These are phyloP conservation scores for Candida freyschussii DNA, from an alignment of 1,139 yeast genomes.

Conservation along the genomic window DNA sequence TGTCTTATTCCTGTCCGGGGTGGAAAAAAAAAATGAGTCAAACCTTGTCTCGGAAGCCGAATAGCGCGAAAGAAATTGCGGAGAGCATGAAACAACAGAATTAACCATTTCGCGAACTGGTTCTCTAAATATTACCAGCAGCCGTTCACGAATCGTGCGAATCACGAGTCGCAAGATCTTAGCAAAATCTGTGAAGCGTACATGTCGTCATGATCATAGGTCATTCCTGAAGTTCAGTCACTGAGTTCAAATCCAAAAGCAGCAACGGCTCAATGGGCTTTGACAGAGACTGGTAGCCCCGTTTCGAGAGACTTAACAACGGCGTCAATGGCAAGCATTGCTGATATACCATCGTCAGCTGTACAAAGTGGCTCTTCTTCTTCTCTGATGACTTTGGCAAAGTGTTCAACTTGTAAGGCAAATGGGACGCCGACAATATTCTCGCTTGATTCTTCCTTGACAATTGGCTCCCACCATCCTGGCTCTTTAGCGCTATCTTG, in stretches of 20 bases:
- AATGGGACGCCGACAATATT: slow-evolving; percentile 15
- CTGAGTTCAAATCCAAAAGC: background rate
- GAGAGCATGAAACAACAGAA: too few species aligned
- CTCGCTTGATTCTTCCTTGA: slow-evolving; percentile 9
- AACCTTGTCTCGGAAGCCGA: too few species aligned
- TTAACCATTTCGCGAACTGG: too few species aligned
- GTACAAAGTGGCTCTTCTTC: slow-evolving; percentile 16
- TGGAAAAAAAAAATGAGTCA: too few species aligned
- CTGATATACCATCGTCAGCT: slow-evolving; percentile 16
- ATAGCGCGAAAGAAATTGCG: too few species aligned
- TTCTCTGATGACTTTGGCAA: slow-evolving; percentile 14
- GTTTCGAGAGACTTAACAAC: slow-evolving; percentile 17
- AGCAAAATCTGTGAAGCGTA: too few species aligned
- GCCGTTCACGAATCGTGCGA: too few species aligned
- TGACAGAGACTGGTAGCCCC: slow-evolving; percentile 14
- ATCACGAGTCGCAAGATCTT: too few species aligned
- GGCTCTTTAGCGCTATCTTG: slow-evolving; percentile 12
- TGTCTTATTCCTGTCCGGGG: too few species aligned
- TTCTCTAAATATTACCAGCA: too few species aligned
- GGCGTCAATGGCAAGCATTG: slow-evolving; percentile 19
- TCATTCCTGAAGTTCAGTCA: too few species aligned
- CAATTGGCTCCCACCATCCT: slow-evolving; percentile 17
- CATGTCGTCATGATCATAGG: too few species aligned
- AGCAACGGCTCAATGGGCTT: slow-evolving; percentile 3
- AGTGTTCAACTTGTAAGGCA: slow-evolving; percentile 15